Base-by-base conservation (phyloP, 2,329 filamentous ascomycete genomes). In the Clarireedia paspali region DNA sequence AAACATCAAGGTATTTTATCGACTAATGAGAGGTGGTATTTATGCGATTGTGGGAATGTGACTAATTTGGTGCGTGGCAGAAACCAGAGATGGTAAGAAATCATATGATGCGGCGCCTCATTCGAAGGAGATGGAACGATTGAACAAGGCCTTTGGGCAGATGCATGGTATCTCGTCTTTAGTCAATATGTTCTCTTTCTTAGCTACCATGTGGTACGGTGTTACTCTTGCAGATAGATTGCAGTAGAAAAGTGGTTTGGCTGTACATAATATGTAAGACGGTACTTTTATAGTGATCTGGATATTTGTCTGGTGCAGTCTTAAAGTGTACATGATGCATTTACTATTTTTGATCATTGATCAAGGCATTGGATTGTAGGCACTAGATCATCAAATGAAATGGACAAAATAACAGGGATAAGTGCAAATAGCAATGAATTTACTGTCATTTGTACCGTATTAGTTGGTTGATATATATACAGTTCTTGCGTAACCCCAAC, bases 61-160 rank as follows among this genome's bases (percentile, higher is more conserved):
- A 34, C 30, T 20, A 12, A 34, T 34, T 34, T 34, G 30, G 10
- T 17, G 20, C 36, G n/a, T 36, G 54, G 45, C 59, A 84, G 91
- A 92, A 77, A 90, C 87, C 59, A 84, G 86, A 65, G 92, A 96
- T 69, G 90, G 90, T 54, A 96, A 95, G 79, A 88, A 87, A 69
- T 89, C 85, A 71, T 88, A 87, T 66, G 90, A 95, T 61, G 75
- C 81, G 52, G 80, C 84, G 1, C 88, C 90, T 40, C 89, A 95
- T 66, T 94, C 88, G 5, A 78, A 85, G 63, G 89, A 92, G 74
- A 96, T 97, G 91, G 72, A 82, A 63, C 77, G 77, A 7, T 71
- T 95, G 64, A 95, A 92, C 76, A 88, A 84, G 73, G 78, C 77
- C 60, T 97, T 97, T 70, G 83, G 81, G 15, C 81, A 80, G 59